Percentiles rank a stretch among this genome's conserved stretches.
Conservation (phyloP, 1,284 basidiomycete species). For the Ustilago loliicola region DNA sequence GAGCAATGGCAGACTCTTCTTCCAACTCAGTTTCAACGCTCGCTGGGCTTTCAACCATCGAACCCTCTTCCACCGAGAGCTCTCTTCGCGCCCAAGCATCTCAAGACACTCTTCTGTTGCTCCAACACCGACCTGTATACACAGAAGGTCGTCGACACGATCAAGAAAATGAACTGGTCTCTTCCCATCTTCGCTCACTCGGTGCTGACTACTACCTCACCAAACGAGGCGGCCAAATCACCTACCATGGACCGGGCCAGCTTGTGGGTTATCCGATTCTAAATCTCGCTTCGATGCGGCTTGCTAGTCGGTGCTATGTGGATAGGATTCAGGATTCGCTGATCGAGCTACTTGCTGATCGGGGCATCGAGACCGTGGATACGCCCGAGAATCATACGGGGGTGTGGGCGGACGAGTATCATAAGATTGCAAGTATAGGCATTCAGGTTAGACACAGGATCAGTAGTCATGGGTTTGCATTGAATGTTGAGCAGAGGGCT, state of each 20-base stretch:
- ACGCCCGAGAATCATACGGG: slow-evolving; percentile 64
- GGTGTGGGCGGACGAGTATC: slow-evolving; percentile 69
- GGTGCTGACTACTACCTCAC: slow-evolving; percentile 90
- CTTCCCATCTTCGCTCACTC: slow-evolving; percentile 77
- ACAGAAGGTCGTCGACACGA: slow-evolving; percentile 84
- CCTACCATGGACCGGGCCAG: slow-evolving; percentile 98
- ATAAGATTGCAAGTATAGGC: slow-evolving; percentile 93
- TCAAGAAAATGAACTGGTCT: slow-evolving; percentile 75
- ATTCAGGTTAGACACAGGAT: slow-evolving; percentile 95
- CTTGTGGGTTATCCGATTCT: slow-evolving; percentile 94
- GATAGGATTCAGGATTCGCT: slow-evolving; percentile 79
- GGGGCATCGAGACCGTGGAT: slow-evolving; percentile 72
- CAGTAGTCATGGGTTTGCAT: slow-evolving; percentile 92
- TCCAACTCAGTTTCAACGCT: slow-evolving; percentile 76
- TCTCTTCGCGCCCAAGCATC: slow-evolving; percentile 63
- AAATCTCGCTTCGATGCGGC: slow-evolving; percentile 78
- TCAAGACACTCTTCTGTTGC: slow-evolving; percentile 73
- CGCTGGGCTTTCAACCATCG: slow-evolving; percentile 72
- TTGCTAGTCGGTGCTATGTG: slow-evolving; percentile 79
- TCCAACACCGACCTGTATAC: slow-evolving; percentile 91
- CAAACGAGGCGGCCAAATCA: slow-evolving; percentile 89
- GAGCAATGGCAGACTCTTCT: slow-evolving; percentile 81
- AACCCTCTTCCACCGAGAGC: slow-evolving; percentile 74
- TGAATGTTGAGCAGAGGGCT: slow-evolving; percentile 88
- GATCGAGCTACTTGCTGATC: slow-evolving; percentile 74